Base-by-base conservation (phyloP, 1,284 basidiomycete genomes). In the Fomitopsis betulina region DNA sequence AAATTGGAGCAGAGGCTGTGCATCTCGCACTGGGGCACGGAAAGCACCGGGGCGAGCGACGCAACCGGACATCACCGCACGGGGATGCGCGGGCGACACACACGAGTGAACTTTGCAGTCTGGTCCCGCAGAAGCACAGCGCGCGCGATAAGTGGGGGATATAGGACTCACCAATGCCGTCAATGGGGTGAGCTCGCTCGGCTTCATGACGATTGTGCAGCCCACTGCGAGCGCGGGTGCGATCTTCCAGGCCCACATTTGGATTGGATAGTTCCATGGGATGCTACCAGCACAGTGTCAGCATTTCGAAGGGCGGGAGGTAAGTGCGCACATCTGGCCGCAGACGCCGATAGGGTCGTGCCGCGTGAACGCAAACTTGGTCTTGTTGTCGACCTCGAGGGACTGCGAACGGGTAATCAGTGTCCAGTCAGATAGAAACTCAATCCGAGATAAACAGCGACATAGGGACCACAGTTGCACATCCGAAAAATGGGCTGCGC, bases 321-420 rank as follows among this genome's bases (percentile, higher is more conserved):
- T 43, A 23, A 47, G 43, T 43, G 53, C 82, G 65, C 68, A 91
- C 89, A 95, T 94, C 69, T 94, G 91, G 9, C 90, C 93, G 67
- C 90, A 94, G 43, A 97, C 95, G 51, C 95, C 96, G 65, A 98
- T 91, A 32, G 96, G 94, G 64, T 98, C 95, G 73, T 95, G 92
- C 52, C 88, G 83, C 25, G 93, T 95, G 73, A 94, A 93, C 17
- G 89, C 89, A 58, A 94, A 75, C 74, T 94, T 94, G 56, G 78
- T 79, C 68, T 84, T 85, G 70, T 88, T 88, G 70, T 93, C 87
- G 30, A 93, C 83, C 74, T 94, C 93, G 63, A 94, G 84, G 47
- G 84, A 84, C 88, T 92, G 62, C 49, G 23, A 13, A 5, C 25
- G 12, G 25, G 42, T 27, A 17, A 13, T 30, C 8, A 30, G 5